phyloP scores from a whole-genome alignment of 2,329 filamentous ascomycete genomes.

The Penicillium rolfsii region DNA sequence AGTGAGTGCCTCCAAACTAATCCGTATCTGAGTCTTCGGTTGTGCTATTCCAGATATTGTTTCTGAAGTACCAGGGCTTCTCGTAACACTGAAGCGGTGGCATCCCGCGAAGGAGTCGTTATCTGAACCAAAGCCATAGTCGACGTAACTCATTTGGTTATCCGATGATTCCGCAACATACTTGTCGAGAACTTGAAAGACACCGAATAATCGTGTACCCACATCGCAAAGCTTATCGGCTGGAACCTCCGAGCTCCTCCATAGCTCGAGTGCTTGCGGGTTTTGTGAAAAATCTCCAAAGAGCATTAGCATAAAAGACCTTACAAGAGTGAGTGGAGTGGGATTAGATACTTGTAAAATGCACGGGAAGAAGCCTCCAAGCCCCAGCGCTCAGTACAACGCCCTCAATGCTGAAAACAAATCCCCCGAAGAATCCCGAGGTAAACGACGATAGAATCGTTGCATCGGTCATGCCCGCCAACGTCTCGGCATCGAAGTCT shows the following conservation, averaged over 20 bases:
- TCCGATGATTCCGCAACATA: neutral
- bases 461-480: constrained; percentile 20
- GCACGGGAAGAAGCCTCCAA: constrained; percentile 4
- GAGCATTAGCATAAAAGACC: neutral
- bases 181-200: constrained; percentile 7
- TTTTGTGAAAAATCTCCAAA: neutral
- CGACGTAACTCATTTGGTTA: neutral
- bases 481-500: constrained; percentile 10
- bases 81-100: constrained; percentile 1
- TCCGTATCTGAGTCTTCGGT: constrained; percentile 7
- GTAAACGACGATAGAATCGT: constrained; percentile 22
- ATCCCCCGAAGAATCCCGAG: constrained; percentile 22
- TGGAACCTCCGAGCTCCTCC: neutral
- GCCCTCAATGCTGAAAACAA: constrained; percentile 20
- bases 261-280: neutral
- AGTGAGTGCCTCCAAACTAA: constrained; percentile 20
- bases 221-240: constrained; percentile 18
- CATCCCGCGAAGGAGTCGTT: neutral
- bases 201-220: constrained; percentile 6
- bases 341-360: neutral
- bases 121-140: constrained; percentile 6
- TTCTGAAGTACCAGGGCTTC: neutral
- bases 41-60: neutral
- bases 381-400: neutral
- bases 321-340: neutral